Evolutionary conservation across 2,329 filamentous ascomycete species (phyloP).

Genomic region (Lachnellula hyalina): DNA sequence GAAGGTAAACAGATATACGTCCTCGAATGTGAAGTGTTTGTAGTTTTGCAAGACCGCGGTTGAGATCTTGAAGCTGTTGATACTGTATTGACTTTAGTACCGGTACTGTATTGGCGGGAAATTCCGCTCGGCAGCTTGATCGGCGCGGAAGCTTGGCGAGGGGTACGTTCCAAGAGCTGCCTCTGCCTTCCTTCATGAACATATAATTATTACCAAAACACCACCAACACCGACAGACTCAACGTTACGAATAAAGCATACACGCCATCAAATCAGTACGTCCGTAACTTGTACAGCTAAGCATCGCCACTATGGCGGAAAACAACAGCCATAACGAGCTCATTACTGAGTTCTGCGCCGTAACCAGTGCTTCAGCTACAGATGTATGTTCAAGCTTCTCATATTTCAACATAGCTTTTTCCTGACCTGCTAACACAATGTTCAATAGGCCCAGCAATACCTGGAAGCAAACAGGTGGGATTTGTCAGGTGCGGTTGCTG

Average conservation of each 20-base stretch:
- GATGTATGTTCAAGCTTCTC: conserved; percentile 36
- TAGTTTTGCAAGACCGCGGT: not conserved
- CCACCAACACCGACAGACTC: not conserved
- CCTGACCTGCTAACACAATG: conserved; percentile 4
- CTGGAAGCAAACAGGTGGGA: conserved; percentile 64
- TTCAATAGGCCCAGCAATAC: conserved; percentile 57
- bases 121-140: not conserved
- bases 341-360: conserved; percentile 48
- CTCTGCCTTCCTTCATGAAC: not conserved
- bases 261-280: too few species aligned
- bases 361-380: conserved; percentile 47
- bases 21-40: not conserved
- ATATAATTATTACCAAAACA: not conserved
- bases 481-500: conserved; percentile 54
- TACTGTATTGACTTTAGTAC: not conserved
- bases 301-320: conserved; percentile 32
- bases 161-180: conserved; percentile 16
- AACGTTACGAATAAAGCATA: too few species aligned
- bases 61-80: conserved; percentile 8
- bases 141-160: not conserved
- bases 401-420: not conserved
- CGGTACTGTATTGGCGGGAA: too few species aligned
- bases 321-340: conserved; percentile 38
- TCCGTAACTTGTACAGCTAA: conserved; percentile 12
- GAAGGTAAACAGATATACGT: not conserved